Base-by-base conservation (phyloP, 2,329 filamentous ascomycete genomes). In the Alternaria ventricosa region DNA sequence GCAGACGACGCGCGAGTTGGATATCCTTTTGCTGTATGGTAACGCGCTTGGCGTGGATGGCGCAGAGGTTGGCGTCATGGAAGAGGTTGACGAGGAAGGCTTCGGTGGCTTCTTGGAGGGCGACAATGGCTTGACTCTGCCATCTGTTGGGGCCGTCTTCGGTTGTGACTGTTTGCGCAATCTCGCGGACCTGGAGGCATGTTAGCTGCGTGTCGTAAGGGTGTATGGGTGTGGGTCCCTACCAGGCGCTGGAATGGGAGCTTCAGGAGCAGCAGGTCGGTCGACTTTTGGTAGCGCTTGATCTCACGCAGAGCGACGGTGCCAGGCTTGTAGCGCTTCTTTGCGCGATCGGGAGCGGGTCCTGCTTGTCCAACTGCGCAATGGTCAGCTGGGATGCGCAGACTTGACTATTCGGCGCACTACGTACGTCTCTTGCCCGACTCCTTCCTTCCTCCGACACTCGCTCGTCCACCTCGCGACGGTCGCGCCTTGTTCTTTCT, bases 231-330 rank as follows among this genome's bases (percentile, higher is more conserved):
- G 13, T 3, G 20, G 2, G 22, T 20, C 61, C 81, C 49, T 75
- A 85, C 96, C 81, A 99, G 87, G 82, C 96, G 92, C 86, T 97
- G 93, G 88, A 99, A 99, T 66, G 96, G 96, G 69, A 97, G 91
- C 88, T 97, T 98, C 85, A 93, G 90, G 84, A 99, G 94, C 76
- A 99, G 86, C 55, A 99, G 90, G 86, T 98, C 94, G 55, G 95
- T 97, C 70, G 91, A 93, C 87, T 97, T 97, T 87, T 98, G 95
- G 88, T 98, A 98, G 80, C 92, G 92, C 87, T 95, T 92, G 79
- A 99, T 99, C 87, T 99, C 96, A 89, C 94, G 93, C 78, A 98
- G 92, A 88, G 95, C 95, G 85, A 97, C 92, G 81, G 96, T 97
- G 88, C 88, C 88, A 73, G 80, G 80, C 75, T 82, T 84, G 71